Evolutionary conservation across 1,284 basidiomycete species (phyloP).

Genomic region (Schizophyllum commune): DNA sequence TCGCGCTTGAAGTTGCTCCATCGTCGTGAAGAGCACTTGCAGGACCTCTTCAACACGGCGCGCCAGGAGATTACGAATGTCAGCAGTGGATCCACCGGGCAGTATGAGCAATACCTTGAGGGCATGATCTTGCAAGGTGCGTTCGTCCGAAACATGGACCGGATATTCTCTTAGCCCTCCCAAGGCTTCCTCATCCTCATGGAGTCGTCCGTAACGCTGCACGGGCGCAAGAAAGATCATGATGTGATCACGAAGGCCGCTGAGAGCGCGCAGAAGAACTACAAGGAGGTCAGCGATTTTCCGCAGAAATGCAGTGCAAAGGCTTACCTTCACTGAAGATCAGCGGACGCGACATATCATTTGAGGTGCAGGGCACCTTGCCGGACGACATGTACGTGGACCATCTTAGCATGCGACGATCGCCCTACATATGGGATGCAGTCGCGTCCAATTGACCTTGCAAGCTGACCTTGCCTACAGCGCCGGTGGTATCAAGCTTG

Average conservation of each 20-base stretch:
- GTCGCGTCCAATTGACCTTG: too few relatives aligned
- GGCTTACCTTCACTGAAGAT: constrained; percentile 21
- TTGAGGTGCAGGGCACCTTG: constrained; percentile 61
- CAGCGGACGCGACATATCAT: constrained; percentile 62
- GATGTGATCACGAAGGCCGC: constrained; percentile 51
- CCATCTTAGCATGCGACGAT: too few relatives aligned
- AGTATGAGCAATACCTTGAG: constrained; percentile 76
- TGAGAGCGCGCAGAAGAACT: constrained; percentile 54
- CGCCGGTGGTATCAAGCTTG: constrained; percentile 78
- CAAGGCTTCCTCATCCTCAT: constrained; percentile 59
- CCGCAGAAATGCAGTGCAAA: too few relatives aligned
- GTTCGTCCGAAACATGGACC: too few relatives aligned
- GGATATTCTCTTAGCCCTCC: constrained; percentile 40
- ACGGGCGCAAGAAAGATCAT: constrained; percentile 57
- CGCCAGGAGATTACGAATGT: constrained; percentile 59
- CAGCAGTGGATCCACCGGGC: constrained; percentile 53
- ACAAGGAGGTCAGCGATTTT: constrained; percentile 35
- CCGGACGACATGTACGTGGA: constrained; percentile 61
- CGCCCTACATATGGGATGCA: too few relatives aligned
- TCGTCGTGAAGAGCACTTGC: constrained; percentile 87
- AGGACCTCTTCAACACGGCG: constrained; percentile 80
- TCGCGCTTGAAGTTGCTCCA: constrained; percentile 89
- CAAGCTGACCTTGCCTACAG: constrained; percentile 28
- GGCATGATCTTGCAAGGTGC: constrained; percentile 66
- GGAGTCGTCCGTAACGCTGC: constrained; percentile 59